Percentiles rank a stretch among this genome's conserved stretches.
Conservation (phyloP, 2,329 filamentous ascomycete genomes). For the Colletotrichum sp. region DNA sequence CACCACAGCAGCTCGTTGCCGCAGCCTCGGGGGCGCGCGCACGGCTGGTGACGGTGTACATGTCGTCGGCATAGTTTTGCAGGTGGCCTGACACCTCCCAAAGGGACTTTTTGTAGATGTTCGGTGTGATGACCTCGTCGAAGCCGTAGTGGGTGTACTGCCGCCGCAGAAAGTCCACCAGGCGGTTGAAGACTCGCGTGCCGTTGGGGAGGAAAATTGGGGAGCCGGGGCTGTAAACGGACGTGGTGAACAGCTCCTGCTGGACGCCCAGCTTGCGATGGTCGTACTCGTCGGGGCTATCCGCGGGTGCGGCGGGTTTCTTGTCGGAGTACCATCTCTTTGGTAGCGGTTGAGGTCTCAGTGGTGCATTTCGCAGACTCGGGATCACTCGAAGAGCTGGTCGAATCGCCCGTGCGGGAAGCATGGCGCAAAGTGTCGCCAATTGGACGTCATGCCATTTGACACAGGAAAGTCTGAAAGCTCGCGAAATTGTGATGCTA, state of each 20-base stretch:
- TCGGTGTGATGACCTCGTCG: slow-evolving; percentile 87
- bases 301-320: background rate
- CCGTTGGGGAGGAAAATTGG: slow-evolving; percentile 86
- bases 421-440: slow-evolving; percentile 26
- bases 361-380: background rate
- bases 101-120: slow-evolving; percentile 86
- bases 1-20: slow-evolving; percentile 32
- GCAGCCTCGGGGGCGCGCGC: slow-evolving; percentile 26
- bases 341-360: background rate
- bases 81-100: slow-evolving; percentile 88
- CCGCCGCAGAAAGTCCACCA: slow-evolving; percentile 80
- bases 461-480: background rate
- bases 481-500: background rate
- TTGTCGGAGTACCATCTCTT: slow-evolving; percentile 14
- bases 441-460: slow-evolving; percentile 11
- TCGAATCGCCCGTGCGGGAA: slow-evolving; percentile 25
- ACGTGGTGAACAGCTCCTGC: slow-evolving; percentile 81
- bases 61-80: slow-evolving; percentile 90
- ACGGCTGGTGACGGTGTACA: slow-evolving; percentile 79
- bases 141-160: slow-evolving; percentile 88
- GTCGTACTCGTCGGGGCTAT: slow-evolving; percentile 37
- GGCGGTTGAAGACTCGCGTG: slow-evolving; percentile 81
- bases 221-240: slow-evolving; percentile 81
- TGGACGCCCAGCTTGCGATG: slow-evolving; percentile 65
- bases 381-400: slow-evolving; percentile 15